A percentile compares a stretch with the other conserved stretches of the same genome.
Conservation (phyloP, 805 yeast genomes). For the Nakazawaea sp. region DNA sequence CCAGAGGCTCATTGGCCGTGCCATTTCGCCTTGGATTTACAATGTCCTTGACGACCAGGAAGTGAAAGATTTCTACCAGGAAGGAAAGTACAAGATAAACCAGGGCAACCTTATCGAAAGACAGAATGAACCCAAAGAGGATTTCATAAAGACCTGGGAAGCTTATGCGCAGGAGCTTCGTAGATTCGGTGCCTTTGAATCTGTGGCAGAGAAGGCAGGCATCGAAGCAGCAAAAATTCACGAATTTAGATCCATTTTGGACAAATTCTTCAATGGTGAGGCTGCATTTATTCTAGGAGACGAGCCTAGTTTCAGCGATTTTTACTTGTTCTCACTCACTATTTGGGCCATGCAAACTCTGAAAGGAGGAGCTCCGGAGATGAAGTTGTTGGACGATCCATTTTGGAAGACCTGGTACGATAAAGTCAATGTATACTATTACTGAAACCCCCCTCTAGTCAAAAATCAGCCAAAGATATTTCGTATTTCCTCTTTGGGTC, state of each 20-base stretch:
- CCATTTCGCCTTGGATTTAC: not conserved
- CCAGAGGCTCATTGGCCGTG: not conserved
- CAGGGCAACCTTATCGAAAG: not conserved
- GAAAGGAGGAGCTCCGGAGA: constrained; percentile 2
- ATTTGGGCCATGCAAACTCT: not conserved
- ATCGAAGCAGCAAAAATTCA: not conserved
- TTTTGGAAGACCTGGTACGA: not conserved
- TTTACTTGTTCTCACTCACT: not conserved
- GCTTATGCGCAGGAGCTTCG: not conserved
- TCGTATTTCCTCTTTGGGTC: too few relatives aligned
- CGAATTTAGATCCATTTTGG: not conserved
- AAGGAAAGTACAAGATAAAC: not conserved
- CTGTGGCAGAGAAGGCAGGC: not conserved
- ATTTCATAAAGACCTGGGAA: too few relatives aligned
- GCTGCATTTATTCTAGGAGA: not conserved
- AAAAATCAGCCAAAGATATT: too few relatives aligned
- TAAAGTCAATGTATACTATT: not conserved
- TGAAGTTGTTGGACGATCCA: not conserved
- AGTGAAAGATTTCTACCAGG: not conserved
- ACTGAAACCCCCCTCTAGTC: too few relatives aligned
- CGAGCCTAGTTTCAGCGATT: constrained; percentile 1
- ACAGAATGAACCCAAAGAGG: not conserved
- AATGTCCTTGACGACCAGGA: not conserved
- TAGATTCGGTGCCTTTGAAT: not conserved
- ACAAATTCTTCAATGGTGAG: not conserved